Evolutionary conservation across 805 yeast species (phyloP), one percentile per base, ranked within the genome.

Genomic region (Blastobotrys peoriensis): DNA sequence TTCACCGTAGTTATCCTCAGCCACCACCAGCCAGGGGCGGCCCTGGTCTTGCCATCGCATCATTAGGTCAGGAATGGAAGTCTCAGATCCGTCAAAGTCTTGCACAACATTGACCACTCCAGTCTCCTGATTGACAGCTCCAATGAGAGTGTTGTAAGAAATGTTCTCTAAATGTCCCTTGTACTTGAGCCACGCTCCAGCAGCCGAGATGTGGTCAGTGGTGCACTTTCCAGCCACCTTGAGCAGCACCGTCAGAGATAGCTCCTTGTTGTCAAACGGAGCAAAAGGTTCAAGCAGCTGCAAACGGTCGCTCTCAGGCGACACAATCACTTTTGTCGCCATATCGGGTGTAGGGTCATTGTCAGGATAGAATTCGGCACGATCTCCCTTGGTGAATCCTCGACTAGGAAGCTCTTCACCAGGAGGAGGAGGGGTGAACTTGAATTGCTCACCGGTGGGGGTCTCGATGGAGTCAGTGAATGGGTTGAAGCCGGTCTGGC

Each of bases 191-290:
- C 98, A 91, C 13, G 83, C 94, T 61, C 98, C 98, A 38, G 98
- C 98, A 42, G 98, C 98, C 20, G 97, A 88, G 56, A 91, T 93
- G 64, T 91, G 98, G 65, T 91, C 98, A 33, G 98, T 91, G 35
- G 98, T 91, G 74, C 98, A 93, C 68, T 91, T 91, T 52, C 98
- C 98, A 68, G 87, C 91, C 38, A 93, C 98, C 69, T 91, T 91
- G 61, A 91, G 67, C 49, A 89, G 69, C 1, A 91, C 85, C 39
- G 78, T 78, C 27, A 88, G 78, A 51, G 77, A 72, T 53, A 91
- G 67, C 64, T 91, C 98, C 61, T 86, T 64, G 44, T 95, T 95
- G 49, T 81, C 69, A 94, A 96, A 91, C 18, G 91, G 75, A 38
- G 74, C 66, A 64, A 93, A 91, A 18, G 55, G 98, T 44, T 86